Conservation (phyloP, 2,329 filamentous ascomycete genomes). For the Paecilomyces sp. region DNA sequence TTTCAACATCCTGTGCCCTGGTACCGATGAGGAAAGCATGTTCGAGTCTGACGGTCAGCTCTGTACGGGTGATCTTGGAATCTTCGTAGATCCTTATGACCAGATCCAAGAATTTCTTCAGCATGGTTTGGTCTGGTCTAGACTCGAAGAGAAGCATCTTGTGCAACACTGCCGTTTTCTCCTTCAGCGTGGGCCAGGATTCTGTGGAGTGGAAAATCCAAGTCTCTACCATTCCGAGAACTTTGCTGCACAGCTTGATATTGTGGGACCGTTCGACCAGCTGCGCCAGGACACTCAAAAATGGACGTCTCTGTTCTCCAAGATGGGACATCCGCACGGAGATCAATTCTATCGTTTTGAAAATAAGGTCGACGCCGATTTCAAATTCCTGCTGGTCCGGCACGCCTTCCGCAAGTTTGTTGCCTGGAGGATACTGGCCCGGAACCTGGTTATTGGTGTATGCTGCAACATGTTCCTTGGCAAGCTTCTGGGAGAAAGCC, state of each 20-base stretch:
- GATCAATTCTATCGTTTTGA: conserved; percentile 91
- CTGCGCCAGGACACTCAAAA: conserved; percentile 89
- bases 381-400: conserved; percentile 72
- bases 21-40: conserved; percentile 97
- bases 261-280: conserved; percentile 93
- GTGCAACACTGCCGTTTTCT: conserved; percentile 97
- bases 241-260: conserved; percentile 79
- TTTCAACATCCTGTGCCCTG: conserved; percentile 84
- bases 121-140: conserved; percentile 70
- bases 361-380: conserved; percentile 82
- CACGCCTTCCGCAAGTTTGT: conserved; percentile 32
- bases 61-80: conserved; percentile 86
- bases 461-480: conserved; percentile 80
- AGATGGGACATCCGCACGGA: conserved; percentile 87
- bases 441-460: conserved; percentile 49
- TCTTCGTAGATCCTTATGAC: conserved; percentile 98
- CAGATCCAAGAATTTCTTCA: conserved; percentile 89
- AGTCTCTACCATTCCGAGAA: conserved; percentile 83
- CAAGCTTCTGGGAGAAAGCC: conserved; percentile 82
- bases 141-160: conserved; percentile 98
- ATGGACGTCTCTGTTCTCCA: conserved; percentile 83
- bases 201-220: conserved; percentile 97
- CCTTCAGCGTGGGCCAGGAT: conserved; percentile 93
- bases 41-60: conserved; percentile 94
- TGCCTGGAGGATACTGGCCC: conserved; percentile 26